Evolutionary conservation across 1,139 yeast species (phyloP), one percentile per base, ranked within the genome.

Genomic region (Blastobotrys apis): DNA sequence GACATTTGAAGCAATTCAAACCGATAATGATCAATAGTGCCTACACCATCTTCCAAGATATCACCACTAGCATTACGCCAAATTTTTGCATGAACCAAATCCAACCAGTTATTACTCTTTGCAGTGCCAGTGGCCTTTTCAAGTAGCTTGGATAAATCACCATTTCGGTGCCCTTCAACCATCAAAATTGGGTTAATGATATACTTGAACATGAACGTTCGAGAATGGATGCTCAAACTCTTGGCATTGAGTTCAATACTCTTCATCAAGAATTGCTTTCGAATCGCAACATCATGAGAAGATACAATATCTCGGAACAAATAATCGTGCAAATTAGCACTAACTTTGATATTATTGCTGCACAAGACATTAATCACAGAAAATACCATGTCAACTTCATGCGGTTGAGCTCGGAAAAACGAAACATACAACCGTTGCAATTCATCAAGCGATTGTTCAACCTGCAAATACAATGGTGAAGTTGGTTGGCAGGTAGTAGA

Each of bases 1-100:
- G 97, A 84, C 61, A 87, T 66, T 55, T 90, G 96, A 33, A 94
- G 71, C 13, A 92, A 69, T 49, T 86, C 94, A 51, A 84, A 78
- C 48, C 95, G 71, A 63, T 80, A 84, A 35, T 77, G 73, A 57
- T 92, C 97, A 55, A 81, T 73, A 4, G 81, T 72, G 3, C 92
- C 94, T 0, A 87, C 75, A 8, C 78, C 73, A 43, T 77, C 82
- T 44, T 74, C 78, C n/a, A 50, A 53, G n/a, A 43, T 53, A 43
- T 51, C 62, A 40, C 77, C 78, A 45, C 74, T 71, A 0, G 75
- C 70, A 0, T 83, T 75, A 53, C 77, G 73, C 98, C 98, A 92
- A 12, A 92, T 72, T 47, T 77, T 77, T 10, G 72, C 70, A 50
- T 79, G 81, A 2, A 90, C 74, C 5, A 66, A 48, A 33, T 73